These are phyloP conservation scores for Viola pubescens DNA, from an alignment of 441 rosid species.

Conservation along the genomic window DNA sequence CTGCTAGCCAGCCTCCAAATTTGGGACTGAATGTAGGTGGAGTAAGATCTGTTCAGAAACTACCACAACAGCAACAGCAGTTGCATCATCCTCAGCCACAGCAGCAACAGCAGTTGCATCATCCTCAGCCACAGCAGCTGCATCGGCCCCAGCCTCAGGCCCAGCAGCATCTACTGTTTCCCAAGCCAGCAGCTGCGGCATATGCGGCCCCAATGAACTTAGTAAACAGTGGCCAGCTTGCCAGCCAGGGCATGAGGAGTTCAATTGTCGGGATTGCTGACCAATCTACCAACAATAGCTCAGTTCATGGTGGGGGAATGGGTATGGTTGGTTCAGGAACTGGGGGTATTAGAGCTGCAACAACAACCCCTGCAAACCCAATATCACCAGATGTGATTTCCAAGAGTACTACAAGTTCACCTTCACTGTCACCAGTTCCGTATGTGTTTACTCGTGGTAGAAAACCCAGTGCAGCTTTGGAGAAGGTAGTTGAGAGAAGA, in stretches of 20 bases:
- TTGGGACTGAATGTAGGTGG: constrained; percentile 38
- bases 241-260: constrained; percentile 42
- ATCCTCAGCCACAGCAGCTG: constrained; percentile 24
- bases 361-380: constrained; percentile 61
- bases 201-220: constrained; percentile 44
- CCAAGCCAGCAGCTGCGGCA: constrained; percentile 51
- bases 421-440: constrained; percentile 69
- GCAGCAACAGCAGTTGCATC: constrained; percentile 31
- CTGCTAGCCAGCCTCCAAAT: constrained; percentile 37
- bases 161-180: constrained; percentile 52
- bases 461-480: constrained; percentile 51
- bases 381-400: constrained; percentile 56
- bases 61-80: constrained; percentile 25
- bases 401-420: constrained; percentile 59
- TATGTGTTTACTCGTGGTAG: constrained; percentile 65
- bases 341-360: constrained; percentile 30
- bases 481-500: constrained; percentile 94
- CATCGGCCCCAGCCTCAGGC: constrained; percentile 24
- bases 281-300: constrained; percentile 34
- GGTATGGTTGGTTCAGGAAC: constrained; percentile 35
- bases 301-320: constrained; percentile 47
- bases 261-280: constrained; percentile 35
- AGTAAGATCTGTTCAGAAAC: constrained; percentile 34
- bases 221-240: constrained; percentile 27
- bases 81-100: constrained; percentile 17